Conservation (phyloP, 2,329 filamentous ascomycete genomes). For the Lojkania enalia region DNA sequence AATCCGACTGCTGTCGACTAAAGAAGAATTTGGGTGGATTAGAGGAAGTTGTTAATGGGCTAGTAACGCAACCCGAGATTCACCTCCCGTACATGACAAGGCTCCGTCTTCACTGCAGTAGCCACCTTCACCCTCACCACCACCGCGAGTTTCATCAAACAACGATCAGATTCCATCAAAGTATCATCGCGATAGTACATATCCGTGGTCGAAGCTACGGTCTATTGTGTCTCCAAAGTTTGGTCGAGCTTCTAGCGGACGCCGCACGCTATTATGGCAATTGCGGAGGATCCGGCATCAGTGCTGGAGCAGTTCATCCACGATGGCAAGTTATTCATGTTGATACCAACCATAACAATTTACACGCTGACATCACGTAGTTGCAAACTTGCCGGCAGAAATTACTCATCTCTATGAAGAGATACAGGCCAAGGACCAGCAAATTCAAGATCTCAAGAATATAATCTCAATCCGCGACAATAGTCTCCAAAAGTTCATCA, state of each 20-base stretch:
- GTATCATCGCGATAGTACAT: constrained; percentile 3
- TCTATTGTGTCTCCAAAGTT: no score
- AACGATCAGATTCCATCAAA: constrained; percentile 24
- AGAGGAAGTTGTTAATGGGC: no score
- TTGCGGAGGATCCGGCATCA: constrained; percentile 64
- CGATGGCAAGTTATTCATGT: constrained; percentile 52
- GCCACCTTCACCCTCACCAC: no score
- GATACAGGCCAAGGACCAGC: constrained; percentile 76
- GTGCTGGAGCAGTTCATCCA: constrained; percentile 80
- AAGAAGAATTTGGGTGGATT: no score
- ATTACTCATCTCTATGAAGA: constrained; percentile 83
- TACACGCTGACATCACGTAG: constrained; percentile 43
- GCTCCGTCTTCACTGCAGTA: no score
- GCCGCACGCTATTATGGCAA: constrained; percentile 42
- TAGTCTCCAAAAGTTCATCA: constrained; percentile 81
- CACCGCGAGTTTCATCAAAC: constrained; percentile 17
- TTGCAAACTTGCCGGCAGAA: constrained; percentile 79
- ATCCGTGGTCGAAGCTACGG: no score
- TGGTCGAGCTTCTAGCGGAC: neutral
- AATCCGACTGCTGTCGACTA: no score
- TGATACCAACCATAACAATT: neutral
- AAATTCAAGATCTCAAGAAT: constrained; percentile 69
- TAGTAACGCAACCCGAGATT: no score
- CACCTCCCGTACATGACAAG: no score
- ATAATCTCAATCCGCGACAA: constrained; percentile 72